Evolutionary conservation across 305 asterid species (phyloP), one percentile per base, ranked within the genome.

Genomic region (Nicotiana rustica): DNA sequence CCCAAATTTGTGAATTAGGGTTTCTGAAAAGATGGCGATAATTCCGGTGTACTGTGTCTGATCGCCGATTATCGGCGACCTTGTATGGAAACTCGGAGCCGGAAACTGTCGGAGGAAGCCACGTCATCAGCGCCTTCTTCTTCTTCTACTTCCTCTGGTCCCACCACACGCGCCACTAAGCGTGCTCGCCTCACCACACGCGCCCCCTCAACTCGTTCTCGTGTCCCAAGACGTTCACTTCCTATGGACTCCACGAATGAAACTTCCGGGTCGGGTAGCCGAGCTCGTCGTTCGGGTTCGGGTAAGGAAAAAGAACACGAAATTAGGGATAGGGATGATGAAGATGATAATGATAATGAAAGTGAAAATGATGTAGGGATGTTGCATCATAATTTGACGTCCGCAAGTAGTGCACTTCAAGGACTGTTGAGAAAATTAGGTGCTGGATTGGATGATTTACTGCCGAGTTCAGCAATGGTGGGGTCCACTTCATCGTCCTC

Each of bases 71-170:
- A 86, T 93, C 98, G 98, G 99, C 99, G 99, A 92, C 85, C 82
- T 71, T 89, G 98, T 95, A 97, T 95, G 99, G 99, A 97, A 95
- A 93, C 99, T 90, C 98, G 99, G 82, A 92, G 97, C 93, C 98
- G 97, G 89, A 97, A 97, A 97, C 96, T 98, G 93, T 97, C 95
- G 95, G 99, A 95, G 97, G 52, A 44, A 44, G 99, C 99, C 92
- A 93, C 97, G 89, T 90, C 96, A 90, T 92, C 99, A 89, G 89
- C 96, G 91, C 91, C 95, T 55, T 75, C 80, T 75, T 18, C 80
- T 49, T 73, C 44, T 75, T 86, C 91, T 84, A 79, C 86, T 81
- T 82, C 87, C 12, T 86, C 92, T 13, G 70, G 79, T 81, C 94
- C 96, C 87, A 91, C 94, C 75, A 83, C 91, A 78, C 97, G 97